A percentile compares a stretch with the other conserved stretches of the same genome.
Evolutionary conservation across 1,139 yeast genomes (phyloP).

Genomic region (Scheffersomyces insectosa): DNA sequence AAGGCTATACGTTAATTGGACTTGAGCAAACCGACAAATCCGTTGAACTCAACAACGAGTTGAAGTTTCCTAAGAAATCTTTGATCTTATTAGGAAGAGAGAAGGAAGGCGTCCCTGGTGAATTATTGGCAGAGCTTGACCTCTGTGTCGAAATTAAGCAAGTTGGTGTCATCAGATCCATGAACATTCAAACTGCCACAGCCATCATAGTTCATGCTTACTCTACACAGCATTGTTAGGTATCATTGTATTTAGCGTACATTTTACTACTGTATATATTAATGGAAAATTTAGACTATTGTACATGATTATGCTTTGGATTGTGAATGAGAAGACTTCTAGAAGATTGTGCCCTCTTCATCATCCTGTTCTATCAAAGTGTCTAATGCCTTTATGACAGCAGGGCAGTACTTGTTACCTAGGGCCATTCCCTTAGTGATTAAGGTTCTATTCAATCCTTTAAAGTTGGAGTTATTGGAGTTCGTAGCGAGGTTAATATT

Average conservation of each 20-base stretch:
- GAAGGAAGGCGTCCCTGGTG: constrained; percentile 90
- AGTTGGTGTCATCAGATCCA: constrained; percentile 86
- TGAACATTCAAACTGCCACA: constrained; percentile 96
- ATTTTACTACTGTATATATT: constrained; percentile 4
- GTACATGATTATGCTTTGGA: constrained; percentile 3
- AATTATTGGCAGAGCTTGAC: constrained; percentile 77
- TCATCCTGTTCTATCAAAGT: constrained; percentile 40
- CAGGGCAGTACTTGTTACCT: constrained; percentile 38
- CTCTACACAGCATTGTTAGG: constrained; percentile 66
- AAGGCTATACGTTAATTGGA: constrained; percentile 87
- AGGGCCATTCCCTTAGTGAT: constrained; percentile 30
- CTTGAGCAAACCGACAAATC: constrained; percentile 92
- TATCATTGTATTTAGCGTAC: constrained; percentile 1
- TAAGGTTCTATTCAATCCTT: constrained; percentile 33
- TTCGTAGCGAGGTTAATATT: constrained; percentile 51
- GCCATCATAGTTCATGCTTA: constrained; percentile 93
- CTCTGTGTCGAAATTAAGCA: constrained; percentile 90
- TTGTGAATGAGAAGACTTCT: constrained; percentile 10
- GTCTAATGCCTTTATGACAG: constrained; percentile 41
- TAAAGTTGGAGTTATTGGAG: constrained; percentile 42
- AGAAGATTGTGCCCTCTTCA: constrained; percentile 25
- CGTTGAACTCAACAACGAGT: constrained; percentile 59
- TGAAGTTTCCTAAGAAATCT: constrained; percentile 77
- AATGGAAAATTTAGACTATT: neutral
- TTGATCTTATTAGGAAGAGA: constrained; percentile 81